Evolutionary conservation across 805 yeast genomes (phyloP).

Genomic region (Metschnikowia reukaufii): DNA sequence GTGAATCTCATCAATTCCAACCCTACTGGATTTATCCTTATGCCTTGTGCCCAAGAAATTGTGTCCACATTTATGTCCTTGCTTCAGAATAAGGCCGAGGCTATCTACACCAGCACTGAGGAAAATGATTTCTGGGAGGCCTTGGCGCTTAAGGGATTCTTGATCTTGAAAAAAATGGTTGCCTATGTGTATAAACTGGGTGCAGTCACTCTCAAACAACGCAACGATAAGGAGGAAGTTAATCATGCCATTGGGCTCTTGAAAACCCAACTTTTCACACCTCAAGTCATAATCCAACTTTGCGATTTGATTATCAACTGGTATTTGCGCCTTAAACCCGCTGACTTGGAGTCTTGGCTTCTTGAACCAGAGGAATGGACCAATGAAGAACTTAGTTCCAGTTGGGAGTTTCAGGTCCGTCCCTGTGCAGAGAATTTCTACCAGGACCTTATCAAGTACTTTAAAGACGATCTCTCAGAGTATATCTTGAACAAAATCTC

Average conservation of each 20-base stretch:
- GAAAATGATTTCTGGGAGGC: conserved; percentile 73
- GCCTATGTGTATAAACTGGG: conserved; percentile 65
- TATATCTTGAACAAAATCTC: conserved; percentile 61
- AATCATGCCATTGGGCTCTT: conserved; percentile 54
- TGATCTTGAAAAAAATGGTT: conserved; percentile 63
- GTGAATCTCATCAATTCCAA: conserved; percentile 56
- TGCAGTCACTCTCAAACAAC: conserved; percentile 62
- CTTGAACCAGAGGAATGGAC: conserved; percentile 93
- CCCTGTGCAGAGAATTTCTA: conserved; percentile 87
- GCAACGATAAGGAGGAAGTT: conserved; percentile 64
- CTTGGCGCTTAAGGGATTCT: conserved; percentile 63
- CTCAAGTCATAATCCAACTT: conserved; percentile 53
- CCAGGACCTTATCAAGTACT: conserved; percentile 67
- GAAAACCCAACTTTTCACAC: conserved; percentile 56
- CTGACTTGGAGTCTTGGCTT: conserved; percentile 79
- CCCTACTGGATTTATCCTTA: conserved; percentile 68
- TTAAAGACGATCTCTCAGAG: conserved; percentile 53
- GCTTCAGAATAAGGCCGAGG: conserved; percentile 63
- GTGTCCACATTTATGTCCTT: conserved; percentile 60
- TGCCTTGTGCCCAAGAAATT: conserved; percentile 63
- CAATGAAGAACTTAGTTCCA: conserved; percentile 70
- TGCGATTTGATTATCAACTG: conserved; percentile 67
- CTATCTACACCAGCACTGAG: conserved; percentile 57
- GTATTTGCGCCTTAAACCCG: conserved; percentile 71
- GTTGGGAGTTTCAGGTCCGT: conserved; percentile 81